Base-by-base conservation (phyloP, 1,284 basidiomycete genomes). In the Wallemia hederae region DNA sequence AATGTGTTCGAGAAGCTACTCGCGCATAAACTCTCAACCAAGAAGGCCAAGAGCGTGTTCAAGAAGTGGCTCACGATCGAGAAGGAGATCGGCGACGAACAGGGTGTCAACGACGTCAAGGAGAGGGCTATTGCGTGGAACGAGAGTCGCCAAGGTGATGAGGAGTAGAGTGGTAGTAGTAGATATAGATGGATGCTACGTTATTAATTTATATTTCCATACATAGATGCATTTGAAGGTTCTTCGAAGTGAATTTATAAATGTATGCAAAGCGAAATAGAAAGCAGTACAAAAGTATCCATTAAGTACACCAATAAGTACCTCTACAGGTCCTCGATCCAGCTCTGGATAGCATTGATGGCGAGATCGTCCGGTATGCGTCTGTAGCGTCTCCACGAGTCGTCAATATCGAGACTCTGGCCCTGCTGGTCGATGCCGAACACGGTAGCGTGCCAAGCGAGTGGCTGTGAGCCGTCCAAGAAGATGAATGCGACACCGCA, bases 51-150 rank as follows among this genome's bases (percentile, higher is more conserved):
- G 85, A 88, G 69, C 65, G 78, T 72, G 70, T 94, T 97, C 78
- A 98, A 99, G 72, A 97, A 97, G 72, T 97, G 92, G 88, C 75
- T 98, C 39, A 81, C 82, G 62, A 73, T 96, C 57, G 94, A 99
- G 71, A 80, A 80, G 66, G 77, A 80, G 64, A 73, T 90, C 61
- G 63, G 59, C 9, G 86, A 94, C 66, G 83, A 83, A 62, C 80
- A 82, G 58, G 90, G 91, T 25, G 82, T 81, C 59, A 77, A 79
- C 27, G 69, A 71, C 34, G 94, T 97, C 34, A 90, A 97, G 73
- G 75, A 80, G 64, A 84, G 83, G 69, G 94, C 92, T 3, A 74
- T 87, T 62, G 84, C 85, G 70, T 96, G 88, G 88, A 25, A 65
- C 65, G 58, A 58, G 25, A 11, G 24, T 3, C 56, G 56, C 17